These are phyloP conservation scores for Mentha longifolia DNA, from an alignment of 257 asterid species.

Conservation along the genomic window DNA sequence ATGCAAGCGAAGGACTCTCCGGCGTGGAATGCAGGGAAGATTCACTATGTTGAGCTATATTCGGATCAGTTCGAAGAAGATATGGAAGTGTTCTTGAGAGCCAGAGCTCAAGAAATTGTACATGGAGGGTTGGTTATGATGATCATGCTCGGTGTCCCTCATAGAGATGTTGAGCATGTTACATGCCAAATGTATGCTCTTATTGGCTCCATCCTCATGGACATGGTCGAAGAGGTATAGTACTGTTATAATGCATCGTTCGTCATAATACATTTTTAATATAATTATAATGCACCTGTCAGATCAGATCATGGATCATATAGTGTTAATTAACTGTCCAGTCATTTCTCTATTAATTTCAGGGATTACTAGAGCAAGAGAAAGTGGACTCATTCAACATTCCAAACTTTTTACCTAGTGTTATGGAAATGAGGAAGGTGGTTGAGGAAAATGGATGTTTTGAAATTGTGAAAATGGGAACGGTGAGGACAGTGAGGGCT, in stretches of 20 bases:
- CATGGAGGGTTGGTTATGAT: not conserved
- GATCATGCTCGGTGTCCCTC: not conserved
- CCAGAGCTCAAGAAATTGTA: not conserved
- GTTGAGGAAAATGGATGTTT: conserved; percentile 4
- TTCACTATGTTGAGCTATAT: not conserved
- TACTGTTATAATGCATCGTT: too few species aligned
- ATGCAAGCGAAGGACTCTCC: not conserved
- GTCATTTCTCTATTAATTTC: not conserved
- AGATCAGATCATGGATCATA: too few species aligned
- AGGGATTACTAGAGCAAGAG: not conserved
- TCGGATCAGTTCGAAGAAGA: not conserved
- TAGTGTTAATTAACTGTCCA: too few species aligned
- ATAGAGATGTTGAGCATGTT: not conserved
- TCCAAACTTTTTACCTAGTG: not conserved
- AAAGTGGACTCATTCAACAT: conserved; percentile 3
- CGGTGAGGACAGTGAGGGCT: not conserved
- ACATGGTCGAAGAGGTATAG: conserved; percentile 3
- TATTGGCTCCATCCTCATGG: not conserved
- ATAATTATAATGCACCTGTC: too few species aligned
- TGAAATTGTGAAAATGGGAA: not conserved
- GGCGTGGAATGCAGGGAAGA: not conserved
- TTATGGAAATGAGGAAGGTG: not conserved
- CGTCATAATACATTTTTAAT: too few species aligned
- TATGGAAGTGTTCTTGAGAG: not conserved
- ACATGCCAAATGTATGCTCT: not conserved